These are phyloP conservation scores for Fusarium multiceps DNA, from an alignment of 2,329 filamentous ascomycete genomes.

Conservation along the genomic window DNA sequence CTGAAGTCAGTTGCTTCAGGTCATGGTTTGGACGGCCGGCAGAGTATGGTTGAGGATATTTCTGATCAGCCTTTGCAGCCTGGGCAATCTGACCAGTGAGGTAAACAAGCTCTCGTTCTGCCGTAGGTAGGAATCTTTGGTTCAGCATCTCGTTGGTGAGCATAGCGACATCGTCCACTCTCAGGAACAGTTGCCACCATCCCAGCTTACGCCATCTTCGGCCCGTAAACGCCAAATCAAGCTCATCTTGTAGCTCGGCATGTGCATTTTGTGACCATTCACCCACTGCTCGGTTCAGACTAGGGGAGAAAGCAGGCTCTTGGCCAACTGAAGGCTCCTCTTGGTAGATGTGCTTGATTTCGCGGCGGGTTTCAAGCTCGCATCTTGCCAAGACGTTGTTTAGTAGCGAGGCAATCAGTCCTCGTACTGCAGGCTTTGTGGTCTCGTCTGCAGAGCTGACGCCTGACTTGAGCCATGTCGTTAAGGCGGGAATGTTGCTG, in stretches of 20 bases:
- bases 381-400: conserved; percentile 64
- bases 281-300: conserved; percentile 69
- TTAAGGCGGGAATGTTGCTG: conserved; percentile 74
- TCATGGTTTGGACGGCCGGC: conserved; percentile 10
- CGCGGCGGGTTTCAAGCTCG: conserved; percentile 53
- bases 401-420: conserved; percentile 75
- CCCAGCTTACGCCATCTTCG: conserved; percentile 80
- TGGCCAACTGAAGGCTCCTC: conserved; percentile 29
- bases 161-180: conserved; percentile 90
- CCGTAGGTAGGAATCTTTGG: conserved; percentile 78
- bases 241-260: conserved; percentile 81
- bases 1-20: conserved; percentile 40
- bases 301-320: conserved; percentile 52
- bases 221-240: conserved; percentile 82
- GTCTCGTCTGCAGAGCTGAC: conserved; percentile 54
- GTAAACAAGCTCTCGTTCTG: conserved; percentile 86
- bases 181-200: conserved; percentile 97
- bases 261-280: conserved; percentile 85
- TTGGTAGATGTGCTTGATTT: conserved; percentile 53
- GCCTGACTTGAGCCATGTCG: conserved; percentile 72
- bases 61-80: conserved; percentile 46
- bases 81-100: conserved; percentile 80
- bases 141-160: conserved; percentile 82
- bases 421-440: conserved; percentile 74
- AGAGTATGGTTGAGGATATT: conserved; percentile 53